phyloP scores from a whole-genome alignment of 129 eudicot genomes.

The Chrysanthemum makinoi region DNA sequence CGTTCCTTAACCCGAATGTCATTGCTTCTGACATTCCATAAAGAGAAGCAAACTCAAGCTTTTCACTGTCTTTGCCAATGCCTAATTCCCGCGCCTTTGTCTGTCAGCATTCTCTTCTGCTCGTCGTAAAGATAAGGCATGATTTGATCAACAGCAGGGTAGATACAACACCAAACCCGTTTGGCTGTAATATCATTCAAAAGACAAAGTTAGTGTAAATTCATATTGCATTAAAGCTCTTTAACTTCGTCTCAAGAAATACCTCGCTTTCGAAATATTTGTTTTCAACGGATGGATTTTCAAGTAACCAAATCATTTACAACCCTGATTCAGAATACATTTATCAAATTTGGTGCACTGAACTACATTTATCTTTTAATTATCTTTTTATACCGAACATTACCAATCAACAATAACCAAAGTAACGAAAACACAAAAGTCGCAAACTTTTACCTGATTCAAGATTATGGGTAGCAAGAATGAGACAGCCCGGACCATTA shows the following conservation, averaged over 20 bases:
- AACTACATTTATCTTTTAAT: constrained; percentile 29
- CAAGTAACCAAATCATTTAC: constrained; percentile 30
- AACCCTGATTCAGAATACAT: constrained; percentile 35
- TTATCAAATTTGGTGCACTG: constrained; percentile 41
- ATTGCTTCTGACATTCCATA: constrained; percentile 94
- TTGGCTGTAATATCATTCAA: constrained; percentile 38
- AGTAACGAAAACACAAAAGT: not conserved
- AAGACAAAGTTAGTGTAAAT: constrained; percentile 17
- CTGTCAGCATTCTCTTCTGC: too few species aligned
- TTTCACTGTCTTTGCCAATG: constrained; percentile 50
- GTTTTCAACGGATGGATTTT: constrained; percentile 34
- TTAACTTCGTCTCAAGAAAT: constrained; percentile 37
- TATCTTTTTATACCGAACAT: not conserved
- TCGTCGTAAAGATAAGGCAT: too few species aligned
- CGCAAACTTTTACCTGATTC: constrained; percentile 66
- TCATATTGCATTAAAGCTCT: constrained; percentile 17
- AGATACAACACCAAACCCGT: too few species aligned
- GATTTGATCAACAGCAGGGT: too few species aligned
- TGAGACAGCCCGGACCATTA: constrained; percentile 57
- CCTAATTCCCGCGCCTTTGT: constrained; percentile 71
- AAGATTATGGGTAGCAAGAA: constrained; percentile 89
- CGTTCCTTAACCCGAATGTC: constrained; percentile 70
- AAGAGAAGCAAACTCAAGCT: constrained; percentile 84
- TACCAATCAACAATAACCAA: not conserved
- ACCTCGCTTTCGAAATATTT: constrained; percentile 35